phyloP scores from a whole-genome alignment of 2,329 filamentous ascomycete genomes.

The Fusarium sublunatum region DNA sequence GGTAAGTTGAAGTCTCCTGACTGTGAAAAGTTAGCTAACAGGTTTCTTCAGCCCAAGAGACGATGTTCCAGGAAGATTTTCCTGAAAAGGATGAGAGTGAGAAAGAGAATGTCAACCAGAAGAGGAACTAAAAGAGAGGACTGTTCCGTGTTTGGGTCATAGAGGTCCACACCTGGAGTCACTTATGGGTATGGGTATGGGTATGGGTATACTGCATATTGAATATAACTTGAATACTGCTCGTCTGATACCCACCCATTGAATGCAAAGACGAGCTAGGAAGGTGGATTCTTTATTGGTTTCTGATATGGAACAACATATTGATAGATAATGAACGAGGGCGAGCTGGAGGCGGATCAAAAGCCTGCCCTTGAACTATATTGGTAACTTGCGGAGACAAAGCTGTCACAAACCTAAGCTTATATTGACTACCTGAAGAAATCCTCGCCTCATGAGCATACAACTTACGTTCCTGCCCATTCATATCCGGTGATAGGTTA shows the following conservation, averaged over 20 bases:
- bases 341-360: too few species aligned
- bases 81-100: constrained; percentile 53
- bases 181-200: constrained; percentile 1
- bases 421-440: too few species aligned
- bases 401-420: too few species aligned
- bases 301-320: too few species aligned
- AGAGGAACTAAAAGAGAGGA: constrained; percentile 17
- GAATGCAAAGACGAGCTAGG: not conserved
- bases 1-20: constrained; percentile 62
- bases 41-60: constrained; percentile 67
- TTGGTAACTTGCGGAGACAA: too few species aligned
- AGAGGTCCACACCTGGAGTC: constrained; percentile 12
- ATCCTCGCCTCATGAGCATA: too few species aligned
- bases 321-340: too few species aligned
- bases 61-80: constrained; percentile 63
- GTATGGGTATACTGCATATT: constrained; percentile 15
- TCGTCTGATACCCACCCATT: not conserved
- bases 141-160: not conserved
- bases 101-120: constrained; percentile 33
- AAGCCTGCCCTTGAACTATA: too few species aligned
- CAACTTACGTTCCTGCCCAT: too few species aligned
- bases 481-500: too few species aligned
- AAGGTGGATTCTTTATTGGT: too few species aligned
- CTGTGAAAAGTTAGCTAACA: constrained; percentile 18
- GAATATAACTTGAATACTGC: constrained; percentile 16